Evolutionary conservation across 83 land plant genomes (phyloP), one percentile per base, ranked within the genome.

Genomic region (Picea abies): DNA sequence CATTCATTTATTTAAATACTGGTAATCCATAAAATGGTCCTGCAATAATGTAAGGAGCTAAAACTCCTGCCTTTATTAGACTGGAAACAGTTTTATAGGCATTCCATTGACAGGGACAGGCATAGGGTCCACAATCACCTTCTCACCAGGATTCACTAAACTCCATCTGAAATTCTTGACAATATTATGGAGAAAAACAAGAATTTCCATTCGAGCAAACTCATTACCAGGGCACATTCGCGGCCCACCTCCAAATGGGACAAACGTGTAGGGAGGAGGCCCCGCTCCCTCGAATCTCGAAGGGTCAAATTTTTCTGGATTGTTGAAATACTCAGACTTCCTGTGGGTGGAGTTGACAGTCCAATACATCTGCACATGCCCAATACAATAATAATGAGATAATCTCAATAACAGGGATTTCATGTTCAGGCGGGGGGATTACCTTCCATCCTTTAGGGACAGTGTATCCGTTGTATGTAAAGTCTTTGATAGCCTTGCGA

Each of bases 391-490:
- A 41, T 41, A 41, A 41, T 41, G 4, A 41, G 44, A 41, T 41
- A 41, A 41, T 41, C 44, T 41, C 44, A 41, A 5, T 41, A 41
- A 41, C 44, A 41, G 5, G 44, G 44, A 41, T 41, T 41, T 41
- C 5, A 41, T 41, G 5, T 41, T 41, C 44, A 41, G 44, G 5
- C 44, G 5, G 44, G 44, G 44, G 44, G 44, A 41, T 41, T 79
- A 86, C 88, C 52, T 80, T 70, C 86, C 88, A 86, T 25, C 86
- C 88, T 80, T 80, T 76, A 1, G 88, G 88, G 17, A 86, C 81
- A 17, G 56, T 78, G 73, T 64, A 86, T 61, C 88, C 88, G 26
- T 41, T 73, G 52, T 79, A 80, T 4, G 9, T 64, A 8, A 65
- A 78, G 44, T 86, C 88, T 41, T 22, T 76, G n/a, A 60, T 64